Evolutionary conservation across 2,329 filamentous ascomycete species (phyloP).

Genomic region (Cadophora malorum): DNA sequence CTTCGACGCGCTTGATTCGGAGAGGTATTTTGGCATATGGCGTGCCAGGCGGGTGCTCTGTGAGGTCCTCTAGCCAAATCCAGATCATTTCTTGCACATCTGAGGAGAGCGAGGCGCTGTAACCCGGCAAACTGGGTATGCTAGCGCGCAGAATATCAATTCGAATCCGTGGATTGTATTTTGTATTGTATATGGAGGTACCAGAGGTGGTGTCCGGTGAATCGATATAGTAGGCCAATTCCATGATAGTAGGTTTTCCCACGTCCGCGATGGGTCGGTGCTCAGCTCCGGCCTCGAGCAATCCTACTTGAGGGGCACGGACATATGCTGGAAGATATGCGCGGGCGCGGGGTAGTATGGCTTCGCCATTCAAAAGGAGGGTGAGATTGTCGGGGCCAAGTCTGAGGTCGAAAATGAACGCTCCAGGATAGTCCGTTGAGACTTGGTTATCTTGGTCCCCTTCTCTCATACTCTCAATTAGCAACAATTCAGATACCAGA

Average conservation of each 20-base stretch:
- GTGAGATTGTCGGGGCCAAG: constrained; percentile 33
- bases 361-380: constrained; percentile 34
- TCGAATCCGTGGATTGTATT: constrained; percentile 29
- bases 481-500: constrained; percentile 21
- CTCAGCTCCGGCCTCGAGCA: constrained; percentile 7
- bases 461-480: constrained; percentile 24
- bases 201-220: constrained; percentile 25
- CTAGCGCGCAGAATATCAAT: constrained; percentile 32
- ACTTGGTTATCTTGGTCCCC: constrained; percentile 27
- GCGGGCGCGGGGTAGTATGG: constrained; percentile 33
- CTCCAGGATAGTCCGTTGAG: constrained; percentile 27
- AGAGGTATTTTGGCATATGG: constrained; percentile 16
- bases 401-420: constrained; percentile 36
- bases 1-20: neutral
- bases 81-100: constrained; percentile 28
- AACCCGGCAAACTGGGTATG: constrained; percentile 26
- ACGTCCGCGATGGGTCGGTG: constrained; percentile 10
- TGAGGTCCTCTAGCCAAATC: constrained; percentile 28
- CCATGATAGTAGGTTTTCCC: constrained; percentile 24
- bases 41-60: constrained; percentile 24
- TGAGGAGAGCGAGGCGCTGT: constrained; percentile 26
- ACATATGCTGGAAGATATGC: constrained; percentile 31
- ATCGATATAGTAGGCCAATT: constrained; percentile 32
- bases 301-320: constrained; percentile 29
- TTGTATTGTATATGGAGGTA: constrained; percentile 31